These are phyloP conservation scores for Aspergillus sclerotioniger DNA, from an alignment of 495 filamentous ascomycete species.

Conservation along the genomic window DNA sequence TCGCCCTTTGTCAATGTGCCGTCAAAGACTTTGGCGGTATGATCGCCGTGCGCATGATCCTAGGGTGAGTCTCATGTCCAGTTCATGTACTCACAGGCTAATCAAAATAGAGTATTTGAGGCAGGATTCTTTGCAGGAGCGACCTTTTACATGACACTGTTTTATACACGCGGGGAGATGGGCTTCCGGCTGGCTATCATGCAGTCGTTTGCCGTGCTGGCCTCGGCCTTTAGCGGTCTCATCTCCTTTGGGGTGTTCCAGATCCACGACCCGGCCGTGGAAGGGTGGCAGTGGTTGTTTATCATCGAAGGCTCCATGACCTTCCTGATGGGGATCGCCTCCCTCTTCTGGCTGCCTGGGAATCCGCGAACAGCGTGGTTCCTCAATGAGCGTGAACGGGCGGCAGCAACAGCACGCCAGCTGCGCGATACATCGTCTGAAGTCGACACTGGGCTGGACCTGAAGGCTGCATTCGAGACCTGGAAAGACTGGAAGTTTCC, in stretches of 20 bases:
- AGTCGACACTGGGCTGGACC: conserved; percentile 24
- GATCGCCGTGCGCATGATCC: conserved; percentile 43
- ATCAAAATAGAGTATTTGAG: conserved; percentile 54
- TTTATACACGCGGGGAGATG: conserved; percentile 60
- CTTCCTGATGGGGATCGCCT: conserved; percentile 55
- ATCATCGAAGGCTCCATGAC: conserved; percentile 67
- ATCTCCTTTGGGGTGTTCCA: conserved; percentile 71
- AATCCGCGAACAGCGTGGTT: conserved; percentile 59
- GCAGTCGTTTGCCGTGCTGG: conserved; percentile 67
- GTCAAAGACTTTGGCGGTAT: conserved; percentile 54
- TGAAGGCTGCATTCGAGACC: conserved; percentile 28
- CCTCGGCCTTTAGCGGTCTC: conserved; percentile 62
- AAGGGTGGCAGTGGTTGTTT: conserved; percentile 71
- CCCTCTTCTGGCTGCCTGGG: conserved; percentile 61
- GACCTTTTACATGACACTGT: conserved; percentile 58
- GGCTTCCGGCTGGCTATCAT: conserved; percentile 69
- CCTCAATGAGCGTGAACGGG: conserved; percentile 54
- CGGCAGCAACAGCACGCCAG: conserved; percentile 24
- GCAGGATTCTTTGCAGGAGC: conserved; percentile 62
- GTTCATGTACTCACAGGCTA: conserved; percentile 33
- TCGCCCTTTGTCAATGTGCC: conserved; percentile 39
- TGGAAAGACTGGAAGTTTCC: conserved; percentile 38
- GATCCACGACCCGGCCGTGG: conserved; percentile 50
- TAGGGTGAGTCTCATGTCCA: conserved; percentile 21
- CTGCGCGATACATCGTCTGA: conserved; percentile 32